Base-by-base conservation (phyloP, 768 basidiomycete species). In the Lentinula lateritia region DNA sequence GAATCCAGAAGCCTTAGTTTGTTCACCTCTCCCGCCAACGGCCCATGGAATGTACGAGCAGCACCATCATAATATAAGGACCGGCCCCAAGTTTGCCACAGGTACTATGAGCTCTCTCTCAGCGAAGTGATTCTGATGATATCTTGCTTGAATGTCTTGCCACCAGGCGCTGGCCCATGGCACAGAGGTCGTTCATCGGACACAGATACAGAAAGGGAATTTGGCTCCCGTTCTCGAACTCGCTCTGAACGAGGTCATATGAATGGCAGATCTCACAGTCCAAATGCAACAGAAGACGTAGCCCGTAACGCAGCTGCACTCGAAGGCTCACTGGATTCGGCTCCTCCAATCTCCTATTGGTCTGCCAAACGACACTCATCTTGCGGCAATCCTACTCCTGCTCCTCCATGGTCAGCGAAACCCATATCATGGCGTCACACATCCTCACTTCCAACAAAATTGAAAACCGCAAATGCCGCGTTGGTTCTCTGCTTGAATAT, bases 401-500 rank as follows among this genome's bases (percentile, higher is more conserved):
- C 82, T 43, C 88, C 86, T 6, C 75, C 86, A 13, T 86, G 84
- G 78, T 84, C 83, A 0, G 74, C 86, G 13, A 87, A 85, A 68
- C 80, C 86, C 62, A 80, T 83, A 61, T 82, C 87, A 8, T 97
- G 95, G 94, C 87, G 94, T 56, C 46, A 60, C 43, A 60, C 50
- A 15, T 85, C 87, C 48, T 80, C 86, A 10, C 80, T 88, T 0
- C 89, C 90, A 2, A 88, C 88, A 63, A 93, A 95, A 71, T 84
- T 96, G 58, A 96, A 96, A 74, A 98, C 95, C 1, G 86, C 89
- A 16, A 89, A 93, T 39, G 96, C 93, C 2, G 89, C 88, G 1
- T 80, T 96, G 5, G 90, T 96, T 8, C 77, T 98, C 59, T 99
- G 97, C 69, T 81, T 99, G 18, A 98, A 98, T 74, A 93, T 98